A percentile compares a stretch with the other conserved stretches of the same genome.
Evolutionary conservation across 192 early-diverging fungal genomes (phyloP).

Genomic region (Paraglomus occultum): DNA sequence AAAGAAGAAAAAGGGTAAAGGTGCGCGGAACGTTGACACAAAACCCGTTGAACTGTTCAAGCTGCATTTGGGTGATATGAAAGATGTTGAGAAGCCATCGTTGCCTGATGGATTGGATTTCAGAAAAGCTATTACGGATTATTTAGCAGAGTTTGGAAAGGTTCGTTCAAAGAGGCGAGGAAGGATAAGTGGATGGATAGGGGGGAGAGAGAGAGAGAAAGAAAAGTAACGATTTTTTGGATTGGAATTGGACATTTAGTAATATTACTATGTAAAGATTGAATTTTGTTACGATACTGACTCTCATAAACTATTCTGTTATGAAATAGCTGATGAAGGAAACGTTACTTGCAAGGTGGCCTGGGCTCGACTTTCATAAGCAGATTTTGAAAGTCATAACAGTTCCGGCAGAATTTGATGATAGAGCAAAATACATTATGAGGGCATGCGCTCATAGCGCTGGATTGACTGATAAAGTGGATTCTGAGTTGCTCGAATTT

Average conservation of each 20-base stretch:
- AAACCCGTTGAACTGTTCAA: constrained; percentile 18
- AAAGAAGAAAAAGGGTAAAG: background rate
- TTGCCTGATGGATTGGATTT: constrained; percentile 50
- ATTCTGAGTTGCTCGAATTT: background rate
- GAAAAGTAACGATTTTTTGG: too few species aligned
- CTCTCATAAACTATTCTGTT: background rate
- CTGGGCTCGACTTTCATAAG: constrained; percentile 1
- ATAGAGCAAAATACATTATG: constrained; percentile 52
- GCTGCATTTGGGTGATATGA: constrained; percentile 22
- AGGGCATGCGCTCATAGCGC: constrained; percentile 50
- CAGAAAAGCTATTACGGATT: constrained; percentile 51
- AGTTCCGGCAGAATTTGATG: constrained; percentile 55
- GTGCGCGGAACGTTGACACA: background rate
- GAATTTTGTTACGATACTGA: too few species aligned
- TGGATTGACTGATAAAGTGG: constrained; percentile 37
- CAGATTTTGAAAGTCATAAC: constrained; percentile 32
- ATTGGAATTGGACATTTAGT: too few species aligned
- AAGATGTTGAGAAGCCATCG: constrained; percentile 39
- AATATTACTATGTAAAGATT: too few species aligned
- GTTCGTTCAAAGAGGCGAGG: background rate
- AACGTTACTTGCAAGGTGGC: constrained; percentile 7
- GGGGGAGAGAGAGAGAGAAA: too few species aligned
- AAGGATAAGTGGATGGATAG: too few species aligned
- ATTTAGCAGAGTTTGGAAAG: constrained; percentile 39
- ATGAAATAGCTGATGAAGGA: constrained; percentile 15